Evolutionary conservation across 192 early-diverging fungal species (phyloP).

Genomic region (Coemansia sp.): DNA sequence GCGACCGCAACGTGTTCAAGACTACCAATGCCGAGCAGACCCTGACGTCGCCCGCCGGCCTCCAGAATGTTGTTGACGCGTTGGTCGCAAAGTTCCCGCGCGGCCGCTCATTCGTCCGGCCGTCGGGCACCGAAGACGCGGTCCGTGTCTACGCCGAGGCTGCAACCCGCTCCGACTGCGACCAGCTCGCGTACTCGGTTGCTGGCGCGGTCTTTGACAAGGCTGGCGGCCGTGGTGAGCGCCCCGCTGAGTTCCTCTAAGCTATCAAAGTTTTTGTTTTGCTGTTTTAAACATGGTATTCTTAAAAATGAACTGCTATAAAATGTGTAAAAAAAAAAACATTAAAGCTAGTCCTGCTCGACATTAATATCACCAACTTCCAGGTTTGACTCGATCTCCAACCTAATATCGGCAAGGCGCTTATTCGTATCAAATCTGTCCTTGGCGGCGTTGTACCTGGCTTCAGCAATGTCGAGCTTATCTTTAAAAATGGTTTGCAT

Average conservation of each 20-base stretch:
- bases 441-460: not conserved
- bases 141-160: slow-evolving; percentile 99
- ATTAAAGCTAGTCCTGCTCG: not conserved
- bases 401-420: not conserved
- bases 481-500: not conserved
- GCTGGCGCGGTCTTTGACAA: slow-evolving; percentile 91
- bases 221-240: slow-evolving; percentile 86
- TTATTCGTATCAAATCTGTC: not conserved
- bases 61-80: slow-evolving; percentile 83
- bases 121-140: slow-evolving; percentile 98
- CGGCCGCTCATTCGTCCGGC: slow-evolving; percentile 95
- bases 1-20: slow-evolving; percentile 82
- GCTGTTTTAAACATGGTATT: not conserved
- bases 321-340: not conserved
- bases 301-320: not conserved
- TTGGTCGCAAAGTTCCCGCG: slow-evolving; percentile 79
- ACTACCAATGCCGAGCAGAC: slow-evolving; percentile 97
- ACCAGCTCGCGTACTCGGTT: slow-evolving; percentile 82
- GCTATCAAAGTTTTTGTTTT: not conserved
- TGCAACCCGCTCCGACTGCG: slow-evolving; percentile 84
- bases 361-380: not conserved
- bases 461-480: not conserved
- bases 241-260: slow-evolving; percentile 60
- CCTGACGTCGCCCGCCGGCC: slow-evolving; percentile 78
- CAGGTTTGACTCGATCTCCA: not conserved